phyloP scores from a whole-genome alignment of 140 eudicot species.

The Ambrosia hybrid region DNA sequence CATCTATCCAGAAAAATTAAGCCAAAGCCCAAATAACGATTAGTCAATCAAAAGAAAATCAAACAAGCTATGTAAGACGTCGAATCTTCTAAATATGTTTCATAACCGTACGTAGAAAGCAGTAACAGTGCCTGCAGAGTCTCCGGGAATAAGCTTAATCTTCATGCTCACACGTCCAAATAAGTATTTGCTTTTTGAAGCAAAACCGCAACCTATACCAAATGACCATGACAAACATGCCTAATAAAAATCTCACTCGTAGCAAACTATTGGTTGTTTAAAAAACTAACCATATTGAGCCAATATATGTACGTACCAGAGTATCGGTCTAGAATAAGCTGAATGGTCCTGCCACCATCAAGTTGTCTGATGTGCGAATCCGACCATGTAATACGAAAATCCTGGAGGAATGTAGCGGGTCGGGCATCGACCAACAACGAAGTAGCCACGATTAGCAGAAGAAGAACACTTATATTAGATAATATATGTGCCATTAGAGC shows the following conservation, averaged over 20 bases:
- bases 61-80: not conserved
- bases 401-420: constrained; percentile 5
- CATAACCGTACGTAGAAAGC: not conserved
- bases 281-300: not conserved
- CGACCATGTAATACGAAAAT: not conserved
- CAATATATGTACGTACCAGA: not conserved
- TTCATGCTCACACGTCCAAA: constrained; percentile 13
- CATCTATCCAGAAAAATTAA: not conserved
- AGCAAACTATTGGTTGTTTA: too few relatives aligned
- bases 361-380: constrained; percentile 1
- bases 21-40: not conserved
- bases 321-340: not conserved
- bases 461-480: not conserved
- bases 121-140: not conserved
- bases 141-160: constrained; percentile 3
- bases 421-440: constrained; percentile 1
- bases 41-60: not conserved
- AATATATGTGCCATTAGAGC: not conserved
- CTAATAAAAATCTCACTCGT: too few relatives aligned
- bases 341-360: not conserved
- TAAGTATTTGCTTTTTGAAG: not conserved
- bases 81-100: not conserved
- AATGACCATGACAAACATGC: not conserved
- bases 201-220: constrained; percentile 4
- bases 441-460: not conserved